Percentiles rank a stretch among this genome's conserved stretches.
These are phyloP conservation scores for Xylaria arbuscula DNA, from an alignment of 2,329 filamentous ascomycete species.

Conservation along the genomic window DNA sequence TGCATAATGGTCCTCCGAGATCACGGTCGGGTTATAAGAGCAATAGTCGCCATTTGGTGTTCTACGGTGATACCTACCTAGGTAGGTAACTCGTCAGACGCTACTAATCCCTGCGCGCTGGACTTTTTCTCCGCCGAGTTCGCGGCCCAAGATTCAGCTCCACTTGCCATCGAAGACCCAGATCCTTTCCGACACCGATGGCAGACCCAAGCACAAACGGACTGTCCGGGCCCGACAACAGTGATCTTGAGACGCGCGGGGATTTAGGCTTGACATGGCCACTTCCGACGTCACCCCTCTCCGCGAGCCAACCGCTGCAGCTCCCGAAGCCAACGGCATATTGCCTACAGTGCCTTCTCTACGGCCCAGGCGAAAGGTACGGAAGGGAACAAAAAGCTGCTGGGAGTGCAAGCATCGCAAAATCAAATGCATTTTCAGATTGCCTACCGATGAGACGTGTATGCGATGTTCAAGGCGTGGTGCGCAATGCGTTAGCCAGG, in stretches of 20 bases:
- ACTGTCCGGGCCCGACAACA: background rate
- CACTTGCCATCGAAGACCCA: background rate
- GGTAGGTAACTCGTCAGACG: background rate
- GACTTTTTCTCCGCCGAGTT: slow-evolving; percentile 3
- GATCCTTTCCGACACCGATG: background rate
- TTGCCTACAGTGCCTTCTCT: background rate
- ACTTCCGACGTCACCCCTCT: background rate
- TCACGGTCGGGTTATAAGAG: background rate
- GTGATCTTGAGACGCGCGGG: background rate
- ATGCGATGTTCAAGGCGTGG: background rate
- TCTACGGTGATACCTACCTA: background rate
- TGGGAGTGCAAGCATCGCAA: slow-evolving; percentile 2
- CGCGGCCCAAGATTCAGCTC: background rate
- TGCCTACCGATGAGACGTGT: background rate
- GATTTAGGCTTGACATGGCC: background rate
- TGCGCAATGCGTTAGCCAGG: slow-evolving; percentile 1
- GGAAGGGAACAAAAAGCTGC: slow-evolving; percentile 2
- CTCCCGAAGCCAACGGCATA: background rate
- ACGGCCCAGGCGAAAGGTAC: background rate
- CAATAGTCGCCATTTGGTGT: background rate
- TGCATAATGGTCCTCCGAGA: background rate
- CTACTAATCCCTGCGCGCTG: background rate
- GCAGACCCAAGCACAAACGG: background rate
- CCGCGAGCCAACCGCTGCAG: background rate
- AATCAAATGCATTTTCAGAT: background rate